phyloP scores from a whole-genome alignment of 2,329 filamentous ascomycete species.

The Trichoderma guizhouense region DNA sequence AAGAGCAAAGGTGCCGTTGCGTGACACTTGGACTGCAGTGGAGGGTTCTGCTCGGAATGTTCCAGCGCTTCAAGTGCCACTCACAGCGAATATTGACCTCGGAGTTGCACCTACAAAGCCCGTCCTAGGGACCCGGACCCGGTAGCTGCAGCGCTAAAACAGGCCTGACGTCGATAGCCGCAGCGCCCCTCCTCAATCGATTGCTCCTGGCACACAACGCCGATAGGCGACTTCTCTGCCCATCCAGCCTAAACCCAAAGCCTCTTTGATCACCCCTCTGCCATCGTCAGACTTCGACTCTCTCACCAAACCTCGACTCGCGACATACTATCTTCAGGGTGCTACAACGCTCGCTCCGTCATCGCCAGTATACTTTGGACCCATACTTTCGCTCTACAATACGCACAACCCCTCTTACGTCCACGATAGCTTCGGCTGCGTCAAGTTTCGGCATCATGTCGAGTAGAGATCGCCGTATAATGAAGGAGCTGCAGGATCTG shows the following conservation, averaged over 20 bases:
- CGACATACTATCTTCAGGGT: not conserved
- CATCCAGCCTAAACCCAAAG: not conserved
- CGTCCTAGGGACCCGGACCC: not conserved
- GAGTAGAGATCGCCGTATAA: constrained; percentile 57
- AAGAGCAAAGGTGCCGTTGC: not conserved
- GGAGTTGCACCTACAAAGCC: too few species aligned
- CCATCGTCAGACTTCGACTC: not conserved
- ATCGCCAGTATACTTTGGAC: not conserved
- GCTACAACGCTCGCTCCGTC: not conserved
- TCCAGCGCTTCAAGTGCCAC: not conserved
- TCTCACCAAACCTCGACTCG: not conserved
- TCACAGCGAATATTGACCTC: not conserved
- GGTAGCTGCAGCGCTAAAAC: not conserved
- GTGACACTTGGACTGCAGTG: not conserved
- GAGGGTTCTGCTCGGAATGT: not conserved
- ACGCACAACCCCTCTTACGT: not conserved
- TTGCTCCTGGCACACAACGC: not conserved
- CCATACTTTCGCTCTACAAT: not conserved
- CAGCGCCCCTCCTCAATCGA: not conserved
- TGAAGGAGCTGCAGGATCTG: constrained; percentile 76
- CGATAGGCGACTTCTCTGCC: not conserved
- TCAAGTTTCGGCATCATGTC: constrained; percentile 37
- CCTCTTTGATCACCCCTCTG: not conserved
- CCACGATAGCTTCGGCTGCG: not conserved
- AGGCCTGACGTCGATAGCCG: constrained; percentile 4